A percentile compares a stretch with the other conserved stretches of the same genome.
These are phyloP conservation scores for Nannochloropsis granulata DNA, from an alignment of 108 stramenopile species.

Conservation along the genomic window DNA sequence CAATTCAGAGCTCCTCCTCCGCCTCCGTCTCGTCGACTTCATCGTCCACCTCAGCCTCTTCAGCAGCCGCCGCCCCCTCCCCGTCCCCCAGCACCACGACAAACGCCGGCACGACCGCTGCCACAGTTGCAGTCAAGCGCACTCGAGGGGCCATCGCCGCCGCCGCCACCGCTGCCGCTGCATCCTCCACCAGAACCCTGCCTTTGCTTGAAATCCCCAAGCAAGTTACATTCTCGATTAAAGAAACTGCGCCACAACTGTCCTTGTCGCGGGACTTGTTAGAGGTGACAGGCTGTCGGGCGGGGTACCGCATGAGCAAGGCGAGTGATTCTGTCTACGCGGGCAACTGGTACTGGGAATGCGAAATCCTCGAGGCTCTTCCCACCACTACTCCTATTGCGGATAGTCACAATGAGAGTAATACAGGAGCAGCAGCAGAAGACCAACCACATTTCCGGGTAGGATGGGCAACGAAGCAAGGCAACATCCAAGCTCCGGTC, in stretches of 20 bases:
- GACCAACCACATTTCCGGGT: conserved; percentile 53
- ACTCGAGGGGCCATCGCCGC: neutral
- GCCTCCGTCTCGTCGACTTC: too few relatives aligned
- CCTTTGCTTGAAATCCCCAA: neutral
- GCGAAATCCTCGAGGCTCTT: neutral
- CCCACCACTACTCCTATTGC: neutral
- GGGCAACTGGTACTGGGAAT: conserved; percentile 25
- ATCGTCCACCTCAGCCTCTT: too few relatives aligned
- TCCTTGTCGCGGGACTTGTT: neutral
- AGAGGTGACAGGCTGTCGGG: neutral
- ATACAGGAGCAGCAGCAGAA: conserved; percentile 38
- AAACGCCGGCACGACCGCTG: too few relatives aligned
- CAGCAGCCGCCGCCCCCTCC: too few relatives aligned
- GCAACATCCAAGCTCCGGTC: conserved; percentile 81
- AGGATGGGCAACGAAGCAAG: conserved; percentile 66
- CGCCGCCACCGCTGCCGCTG: neutral
- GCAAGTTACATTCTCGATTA: neutral
- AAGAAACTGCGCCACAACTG: neutral
- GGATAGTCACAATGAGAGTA: conserved; percentile 8
- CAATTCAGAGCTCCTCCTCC: too few relatives aligned
- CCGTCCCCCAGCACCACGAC: too few relatives aligned
- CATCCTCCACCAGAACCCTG: neutral
- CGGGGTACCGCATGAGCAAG: conserved; percentile 62
- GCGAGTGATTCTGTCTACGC: conserved; percentile 51
- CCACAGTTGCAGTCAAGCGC: too few relatives aligned